Evolutionary conservation across 805 yeast genomes (phyloP).

Genomic region (Lipomyces orientalis): DNA sequence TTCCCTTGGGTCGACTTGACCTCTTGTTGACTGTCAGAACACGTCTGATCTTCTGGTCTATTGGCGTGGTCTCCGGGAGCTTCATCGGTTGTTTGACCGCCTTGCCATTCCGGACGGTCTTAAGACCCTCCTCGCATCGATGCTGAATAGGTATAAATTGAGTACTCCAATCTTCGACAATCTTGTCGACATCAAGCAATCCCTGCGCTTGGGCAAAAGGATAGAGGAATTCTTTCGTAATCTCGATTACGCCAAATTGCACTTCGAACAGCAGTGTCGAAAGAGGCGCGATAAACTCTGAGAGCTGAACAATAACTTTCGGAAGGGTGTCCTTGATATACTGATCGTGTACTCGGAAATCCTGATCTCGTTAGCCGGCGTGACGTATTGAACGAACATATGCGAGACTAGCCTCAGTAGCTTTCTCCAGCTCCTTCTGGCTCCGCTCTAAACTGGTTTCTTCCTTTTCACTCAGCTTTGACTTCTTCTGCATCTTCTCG

Average conservation of each 20-base stretch:
- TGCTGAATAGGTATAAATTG: slow-evolving; percentile 42
- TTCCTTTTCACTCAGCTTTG: slow-evolving; percentile 43
- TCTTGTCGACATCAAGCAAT: slow-evolving; percentile 18
- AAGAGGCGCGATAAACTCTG: slow-evolving; percentile 45
- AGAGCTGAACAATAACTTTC: slow-evolving; percentile 39
- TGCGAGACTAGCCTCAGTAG: slow-evolving; percentile 37
- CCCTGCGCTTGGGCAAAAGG: slow-evolving; percentile 42
- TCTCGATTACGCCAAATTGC: slow-evolving; percentile 40
- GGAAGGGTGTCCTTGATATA: slow-evolving; percentile 43
- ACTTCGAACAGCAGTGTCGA: slow-evolving; percentile 42
- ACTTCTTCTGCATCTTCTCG: slow-evolving; percentile 43
- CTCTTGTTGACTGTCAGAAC: slow-evolving; percentile 49
- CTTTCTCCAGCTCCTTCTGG: slow-evolving; percentile 43
- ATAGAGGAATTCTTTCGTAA: slow-evolving; percentile 35
- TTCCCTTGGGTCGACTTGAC: slow-evolving; percentile 29
- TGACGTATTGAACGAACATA: too few species aligned
- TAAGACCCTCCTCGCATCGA: slow-evolving; percentile 41
- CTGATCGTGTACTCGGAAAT: slow-evolving; percentile 44
- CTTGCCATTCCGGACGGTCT: slow-evolving; percentile 40
- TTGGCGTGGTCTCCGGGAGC: slow-evolving; percentile 31
- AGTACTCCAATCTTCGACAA: slow-evolving; percentile 43
- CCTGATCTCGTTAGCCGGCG: slow-evolving; percentile 13
- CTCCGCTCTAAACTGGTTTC: slow-evolving; percentile 39
- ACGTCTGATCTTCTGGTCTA: slow-evolving; percentile 31
- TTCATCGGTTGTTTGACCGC: slow-evolving; percentile 42